Evolutionary conservation across 78 protist genomes (phyloP).

Genomic region (Anaeramoeba ignava): DNA sequence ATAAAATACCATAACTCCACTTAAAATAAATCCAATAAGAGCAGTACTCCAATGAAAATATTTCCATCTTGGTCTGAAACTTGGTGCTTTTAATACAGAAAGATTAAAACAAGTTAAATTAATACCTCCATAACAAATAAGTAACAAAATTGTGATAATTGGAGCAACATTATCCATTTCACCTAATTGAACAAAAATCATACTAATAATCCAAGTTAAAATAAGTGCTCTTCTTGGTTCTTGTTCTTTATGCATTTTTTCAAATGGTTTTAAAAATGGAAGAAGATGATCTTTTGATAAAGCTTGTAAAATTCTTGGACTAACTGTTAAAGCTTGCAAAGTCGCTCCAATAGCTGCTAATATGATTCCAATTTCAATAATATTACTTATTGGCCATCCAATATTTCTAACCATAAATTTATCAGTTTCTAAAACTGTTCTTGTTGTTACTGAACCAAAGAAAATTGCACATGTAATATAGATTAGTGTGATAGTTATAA

Average conservation of each 20-base stretch:
- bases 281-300: background rate
- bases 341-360: slow-evolving; percentile 2
- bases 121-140: background rate
- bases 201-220: background rate
- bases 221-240: slow-evolving; percentile 10
- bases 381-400: slow-evolving; percentile 10
- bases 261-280: slow-evolving; percentile 4
- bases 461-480: background rate
- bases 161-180: slow-evolving; percentile 6
- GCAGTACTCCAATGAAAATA: slow-evolving; percentile 6
- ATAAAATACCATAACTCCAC: no score
- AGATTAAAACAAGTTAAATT: slow-evolving; percentile 15
- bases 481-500: background rate
- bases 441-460: slow-evolving; percentile 2
- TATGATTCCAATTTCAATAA: slow-evolving; percentile 8
- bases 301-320: slow-evolving; percentile 3
- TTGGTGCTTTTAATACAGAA: background rate
- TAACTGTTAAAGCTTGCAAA: background rate
- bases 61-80: slow-evolving; percentile 7
- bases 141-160: slow-evolving; percentile 14
- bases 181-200: background rate
- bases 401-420: no score
- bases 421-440: background rate
- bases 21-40: slow-evolving; percentile 1
- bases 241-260: no score